Evolutionary conservation across 257 asterid genomes (phyloP).

Genomic region (Solanum tarijense): DNA sequence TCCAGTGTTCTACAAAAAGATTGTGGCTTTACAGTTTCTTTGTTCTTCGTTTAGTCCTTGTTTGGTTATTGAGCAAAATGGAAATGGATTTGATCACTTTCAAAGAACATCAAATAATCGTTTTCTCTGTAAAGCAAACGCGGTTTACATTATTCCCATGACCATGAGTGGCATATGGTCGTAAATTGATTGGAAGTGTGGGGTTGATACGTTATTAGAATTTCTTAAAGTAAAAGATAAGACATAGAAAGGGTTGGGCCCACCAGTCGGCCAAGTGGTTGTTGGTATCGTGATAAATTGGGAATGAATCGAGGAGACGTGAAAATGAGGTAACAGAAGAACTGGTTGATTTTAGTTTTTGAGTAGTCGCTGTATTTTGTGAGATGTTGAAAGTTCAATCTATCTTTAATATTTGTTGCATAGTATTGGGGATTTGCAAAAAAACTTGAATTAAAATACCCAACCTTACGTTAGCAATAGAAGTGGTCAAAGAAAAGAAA

Average conservation of each 20-base stretch:
- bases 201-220: background rate
- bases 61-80: background rate
- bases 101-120: background rate
- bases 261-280: background rate
- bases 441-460: background rate
- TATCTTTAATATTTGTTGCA: background rate
- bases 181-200: background rate
- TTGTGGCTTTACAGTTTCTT: background rate
- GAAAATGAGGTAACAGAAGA: background rate
- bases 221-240: background rate
- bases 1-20: background rate
- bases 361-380: background rate
- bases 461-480: background rate
- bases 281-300: background rate
- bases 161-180: background rate
- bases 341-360: background rate
- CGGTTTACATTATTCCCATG: background rate
- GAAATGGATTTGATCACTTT: background rate
- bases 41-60: background rate
- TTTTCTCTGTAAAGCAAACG: background rate
- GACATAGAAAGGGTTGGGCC: background rate
- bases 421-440: background rate
- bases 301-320: background rate
- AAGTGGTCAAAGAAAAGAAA: background rate
- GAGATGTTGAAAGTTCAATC: background rate